Conservation (phyloP, 108 stramenopile genomes). For the Cyclotella choctawhatcheeana region DNA sequence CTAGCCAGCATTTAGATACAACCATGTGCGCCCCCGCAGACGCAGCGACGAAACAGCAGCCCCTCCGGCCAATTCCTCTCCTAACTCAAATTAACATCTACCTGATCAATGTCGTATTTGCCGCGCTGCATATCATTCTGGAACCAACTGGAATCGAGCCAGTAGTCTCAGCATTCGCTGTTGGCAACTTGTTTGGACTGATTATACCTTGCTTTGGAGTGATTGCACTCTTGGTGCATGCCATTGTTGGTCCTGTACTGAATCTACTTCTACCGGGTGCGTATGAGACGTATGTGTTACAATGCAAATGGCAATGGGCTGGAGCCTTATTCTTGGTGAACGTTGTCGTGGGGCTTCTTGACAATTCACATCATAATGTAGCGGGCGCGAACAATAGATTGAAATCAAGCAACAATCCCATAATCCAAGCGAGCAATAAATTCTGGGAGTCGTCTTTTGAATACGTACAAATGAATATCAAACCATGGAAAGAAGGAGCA, state of each 20-base stretch:
- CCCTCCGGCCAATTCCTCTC: constrained; percentile 18
- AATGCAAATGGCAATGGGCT: constrained; percentile 13
- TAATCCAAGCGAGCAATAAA: not conserved
- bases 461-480: constrained; percentile 28
- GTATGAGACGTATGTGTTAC: constrained; percentile 6
- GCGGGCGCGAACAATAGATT: constrained; percentile 13
- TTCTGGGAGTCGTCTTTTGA: constrained; percentile 25
- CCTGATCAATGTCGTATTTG: constrained; percentile 15
- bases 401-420: not conserved
- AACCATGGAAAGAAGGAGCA: constrained; percentile 35
- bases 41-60: not conserved
- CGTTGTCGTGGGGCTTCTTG: constrained; percentile 6
- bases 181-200: constrained; percentile 14
- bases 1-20: not conserved
- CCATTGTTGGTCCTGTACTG: constrained; percentile 6
- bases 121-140: constrained; percentile 19
- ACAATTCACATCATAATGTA: constrained; percentile 10
- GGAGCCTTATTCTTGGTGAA: not conserved
- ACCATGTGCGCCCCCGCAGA: not conserved
- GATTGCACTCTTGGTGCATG: constrained; percentile 1
- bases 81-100: constrained; percentile 24
- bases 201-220: constrained; percentile 11
- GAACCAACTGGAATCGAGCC: constrained; percentile 25
- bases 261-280: not conserved
- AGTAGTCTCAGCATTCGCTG: not conserved